A percentile compares a stretch with the other conserved stretches of the same genome.
Conservation (phyloP, 2,329 filamentous ascomycete genomes). For the Chrysoporthe deuterocubensis region DNA sequence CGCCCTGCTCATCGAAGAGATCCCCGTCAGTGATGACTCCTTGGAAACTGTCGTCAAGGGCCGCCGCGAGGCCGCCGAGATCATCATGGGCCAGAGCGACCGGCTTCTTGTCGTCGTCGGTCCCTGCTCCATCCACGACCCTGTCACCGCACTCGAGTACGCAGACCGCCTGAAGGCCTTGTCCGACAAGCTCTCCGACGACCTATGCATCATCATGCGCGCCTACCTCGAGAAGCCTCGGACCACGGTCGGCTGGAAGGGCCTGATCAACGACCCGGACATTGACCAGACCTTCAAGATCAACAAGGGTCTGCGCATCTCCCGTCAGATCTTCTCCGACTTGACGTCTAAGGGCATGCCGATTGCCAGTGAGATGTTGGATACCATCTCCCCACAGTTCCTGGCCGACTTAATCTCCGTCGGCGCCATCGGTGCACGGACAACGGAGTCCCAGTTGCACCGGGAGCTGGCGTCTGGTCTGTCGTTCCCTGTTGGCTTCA, state of each 20-base stretch:
- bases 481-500: conserved; percentile 98
- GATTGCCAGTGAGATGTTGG: conserved; percentile 97
- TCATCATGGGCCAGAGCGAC: conserved; percentile 80
- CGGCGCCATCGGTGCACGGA: conserved; percentile 92
- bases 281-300: conserved; percentile 98
- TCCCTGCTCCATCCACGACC: conserved; percentile 97
- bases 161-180: conserved; percentile 76
- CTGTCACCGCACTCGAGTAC: conserved; percentile 85
- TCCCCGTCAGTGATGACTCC: conserved; percentile 69
- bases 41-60: conserved; percentile 73
- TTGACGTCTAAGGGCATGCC: conserved; percentile 87
- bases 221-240: conserved; percentile 99
- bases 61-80: conserved; percentile 69
- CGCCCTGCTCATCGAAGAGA: conserved; percentile 82
- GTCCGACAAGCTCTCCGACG: conserved; percentile 77
- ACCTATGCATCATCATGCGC: conserved; percentile 94
- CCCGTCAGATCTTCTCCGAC: conserved; percentile 91
- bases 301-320: conserved; percentile 94
- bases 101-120: conserved; percentile 93
- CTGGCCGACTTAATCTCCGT: conserved; percentile 94
- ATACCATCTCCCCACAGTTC: conserved; percentile 98
- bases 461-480: conserved; percentile 93
- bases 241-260: conserved; percentile 98
- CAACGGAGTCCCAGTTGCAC: conserved; percentile 95
- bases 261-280: conserved; percentile 97